Evolutionary conservation across 352 stramenopile genomes (phyloP).

Genomic region (Elongisporangium anandrum): DNA sequence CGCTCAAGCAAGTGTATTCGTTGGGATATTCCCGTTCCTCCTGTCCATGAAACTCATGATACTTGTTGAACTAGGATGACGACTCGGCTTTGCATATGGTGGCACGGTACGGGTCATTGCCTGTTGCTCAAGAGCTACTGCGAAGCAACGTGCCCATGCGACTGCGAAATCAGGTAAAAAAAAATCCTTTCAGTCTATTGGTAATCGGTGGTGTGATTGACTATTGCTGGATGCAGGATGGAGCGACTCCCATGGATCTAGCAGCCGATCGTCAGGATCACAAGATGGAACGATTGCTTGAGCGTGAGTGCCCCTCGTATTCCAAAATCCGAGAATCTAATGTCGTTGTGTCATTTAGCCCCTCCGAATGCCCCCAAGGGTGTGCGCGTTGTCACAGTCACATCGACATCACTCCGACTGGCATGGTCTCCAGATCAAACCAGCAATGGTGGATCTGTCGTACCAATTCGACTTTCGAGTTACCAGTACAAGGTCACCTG

Average conservation of each 20-base stretch:
- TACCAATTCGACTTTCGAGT: slow-evolving; percentile 5
- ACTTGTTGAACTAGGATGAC: slow-evolving; percentile 11
- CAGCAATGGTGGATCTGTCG: background rate
- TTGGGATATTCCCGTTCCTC: background rate
- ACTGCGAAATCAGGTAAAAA: slow-evolving; percentile 21
- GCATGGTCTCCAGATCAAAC: slow-evolving; percentile 14
- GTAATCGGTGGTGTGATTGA: background rate
- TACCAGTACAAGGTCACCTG: slow-evolving; percentile 44
- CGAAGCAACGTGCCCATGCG: slow-evolving; percentile 28
- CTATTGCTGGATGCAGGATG: slow-evolving; percentile 13
- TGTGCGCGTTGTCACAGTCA: slow-evolving; percentile 10
- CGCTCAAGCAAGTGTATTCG: slow-evolving; percentile 19
- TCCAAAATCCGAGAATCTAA: background rate
- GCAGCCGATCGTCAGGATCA: slow-evolving; percentile 30
- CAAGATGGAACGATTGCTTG: slow-evolving; percentile 30
- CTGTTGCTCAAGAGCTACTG: slow-evolving; percentile 33
- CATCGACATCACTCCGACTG: slow-evolving; percentile 24
- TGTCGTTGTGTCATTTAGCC: slow-evolving; percentile 15
- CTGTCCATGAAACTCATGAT: background rate
- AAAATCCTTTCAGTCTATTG: background rate
- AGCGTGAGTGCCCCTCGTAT: slow-evolving; percentile 20
- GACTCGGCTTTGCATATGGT: slow-evolving; percentile 42
- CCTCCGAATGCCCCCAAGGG: slow-evolving; percentile 23
- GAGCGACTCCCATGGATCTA: slow-evolving; percentile 38
- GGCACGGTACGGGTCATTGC: slow-evolving; percentile 30